phyloP scores from a whole-genome alignment of 495 filamentous ascomycete species.

The Trichoderma virens region DNA sequence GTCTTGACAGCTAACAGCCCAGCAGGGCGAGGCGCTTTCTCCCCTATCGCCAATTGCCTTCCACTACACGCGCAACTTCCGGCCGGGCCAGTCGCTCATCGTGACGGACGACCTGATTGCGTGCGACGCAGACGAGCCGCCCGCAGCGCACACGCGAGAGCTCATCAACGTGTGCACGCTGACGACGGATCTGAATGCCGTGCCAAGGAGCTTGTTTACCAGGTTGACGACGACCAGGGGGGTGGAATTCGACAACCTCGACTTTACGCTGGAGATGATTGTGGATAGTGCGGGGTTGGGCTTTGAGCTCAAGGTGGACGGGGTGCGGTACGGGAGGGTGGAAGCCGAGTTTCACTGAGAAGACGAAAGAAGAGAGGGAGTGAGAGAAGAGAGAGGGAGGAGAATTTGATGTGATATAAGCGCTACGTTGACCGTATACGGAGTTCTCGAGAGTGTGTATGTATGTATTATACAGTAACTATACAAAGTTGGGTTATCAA shows the following conservation, averaged over 20 bases:
- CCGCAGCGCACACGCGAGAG: conserved; percentile 46
- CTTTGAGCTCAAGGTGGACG: conserved; percentile 68
- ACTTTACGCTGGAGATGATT: conserved; percentile 69
- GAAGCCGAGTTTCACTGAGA: conserved; percentile 57
- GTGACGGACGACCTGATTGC: conserved; percentile 70
- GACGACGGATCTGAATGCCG: conserved; percentile 63
- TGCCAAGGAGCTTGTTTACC: conserved; percentile 58
- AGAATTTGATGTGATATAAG: too few relatives aligned
- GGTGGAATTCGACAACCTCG: conserved; percentile 65
- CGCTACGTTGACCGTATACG: too few relatives aligned
- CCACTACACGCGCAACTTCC: conserved; percentile 74
- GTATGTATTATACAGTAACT: too few relatives aligned
- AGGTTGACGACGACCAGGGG: conserved; percentile 62
- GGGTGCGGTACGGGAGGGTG: conserved; percentile 63
- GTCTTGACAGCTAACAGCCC: neutral
- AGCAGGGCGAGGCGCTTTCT: conserved; percentile 61
- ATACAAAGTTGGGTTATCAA: too few relatives aligned
- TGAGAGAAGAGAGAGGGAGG: too few relatives aligned
- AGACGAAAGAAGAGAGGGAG: too few relatives aligned
- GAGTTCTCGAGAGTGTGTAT: too few relatives aligned
- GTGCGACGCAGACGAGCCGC: conserved; percentile 56
- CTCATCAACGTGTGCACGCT: conserved; percentile 66
- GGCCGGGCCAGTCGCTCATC: conserved; percentile 53
- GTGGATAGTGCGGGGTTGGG: conserved; percentile 63
- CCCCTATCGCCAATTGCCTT: conserved; percentile 59